Base-by-base conservation (phyloP, 495 filamentous ascomycete species). In the Podospora didyma region DNA sequence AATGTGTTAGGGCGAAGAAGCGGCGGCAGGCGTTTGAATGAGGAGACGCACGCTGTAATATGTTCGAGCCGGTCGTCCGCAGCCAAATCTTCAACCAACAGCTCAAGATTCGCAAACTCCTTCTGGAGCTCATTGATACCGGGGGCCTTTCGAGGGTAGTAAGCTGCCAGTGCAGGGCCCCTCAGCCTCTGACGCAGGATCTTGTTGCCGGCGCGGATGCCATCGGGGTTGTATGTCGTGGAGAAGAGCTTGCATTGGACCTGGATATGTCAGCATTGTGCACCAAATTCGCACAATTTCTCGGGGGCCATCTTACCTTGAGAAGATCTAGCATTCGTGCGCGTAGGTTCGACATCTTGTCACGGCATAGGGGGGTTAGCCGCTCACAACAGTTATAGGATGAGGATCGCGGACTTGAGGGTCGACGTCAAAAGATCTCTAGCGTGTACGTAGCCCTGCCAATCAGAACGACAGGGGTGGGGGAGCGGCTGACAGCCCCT, bases 171-270 rank as follows among this genome's bases (percentile, higher is more conserved):
- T 0, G 88, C 64, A 21, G 90, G 88, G 7, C 94, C 94, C 60
- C 80, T 82, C 26, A 97, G 78, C 56, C 90, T 82, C 69, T 96
- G 86, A 61, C 92, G 87, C 41, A 98, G 78, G 62, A 97, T 77
- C 67, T 91, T 92, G 75, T 90, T 96, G 59, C 94, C 94, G 44
- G 88, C 80, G 60, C 94, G 88, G 53, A 87, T 69, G 57, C 85
- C 73, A 24, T 86, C 76, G 12, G 94, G 94, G 73, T 98, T 98
- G 79, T 84, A 97, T 46, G 89, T 96, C 23, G 86, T 86, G 47
- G 83, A 85, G 79, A 98, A 98, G 71, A 98, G 85, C 69, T 86
- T 84, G 78, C 89, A 95, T 85, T 90, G 90, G 61, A 83, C 82
- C 93, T 96, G 54, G 48, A 51, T 47, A 42, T 19, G 59, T 61